phyloP scores from a whole-genome alignment of 208 protist species.

The Histomonas meleagridis region DNA sequence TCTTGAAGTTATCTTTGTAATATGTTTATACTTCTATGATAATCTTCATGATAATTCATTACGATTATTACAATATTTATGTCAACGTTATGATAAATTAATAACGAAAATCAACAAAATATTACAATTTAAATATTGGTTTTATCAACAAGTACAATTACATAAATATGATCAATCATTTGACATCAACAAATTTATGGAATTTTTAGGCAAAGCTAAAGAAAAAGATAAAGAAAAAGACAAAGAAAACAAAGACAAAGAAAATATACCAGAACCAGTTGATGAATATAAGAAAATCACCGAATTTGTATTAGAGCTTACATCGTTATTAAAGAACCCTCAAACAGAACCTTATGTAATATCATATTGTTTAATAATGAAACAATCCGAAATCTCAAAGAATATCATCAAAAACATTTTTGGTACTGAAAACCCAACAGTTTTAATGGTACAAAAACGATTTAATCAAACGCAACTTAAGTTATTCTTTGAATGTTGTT shows the following conservation, averaged over 20 bases:
- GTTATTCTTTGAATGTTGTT: background rate
- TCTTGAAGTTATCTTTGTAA: background rate
- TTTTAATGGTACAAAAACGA: background rate
- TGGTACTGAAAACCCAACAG: background rate
- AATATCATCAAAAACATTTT: background rate
- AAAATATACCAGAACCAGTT: too few relatives aligned
- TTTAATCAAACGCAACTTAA: background rate
- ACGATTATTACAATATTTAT: background rate
- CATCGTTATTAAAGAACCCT: background rate
- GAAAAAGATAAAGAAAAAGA: background rate
- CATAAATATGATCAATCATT: background rate
- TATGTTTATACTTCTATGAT: background rate
- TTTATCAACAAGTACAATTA: background rate
- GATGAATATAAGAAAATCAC: background rate
- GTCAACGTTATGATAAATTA: background rate
- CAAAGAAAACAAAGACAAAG: background rate
- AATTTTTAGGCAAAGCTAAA: background rate
- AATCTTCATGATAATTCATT: background rate
- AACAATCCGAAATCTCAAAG: background rate
- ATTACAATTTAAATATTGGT: background rate
- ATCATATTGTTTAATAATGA: background rate
- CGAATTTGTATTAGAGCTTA: background rate
- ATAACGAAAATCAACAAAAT: background rate
- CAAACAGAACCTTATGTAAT: background rate
- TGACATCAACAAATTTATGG: background rate